These are phyloP conservation scores for Parasitella parasitica DNA, from an alignment of 371 early-diverging fungal genomes.

Conservation along the genomic window DNA sequence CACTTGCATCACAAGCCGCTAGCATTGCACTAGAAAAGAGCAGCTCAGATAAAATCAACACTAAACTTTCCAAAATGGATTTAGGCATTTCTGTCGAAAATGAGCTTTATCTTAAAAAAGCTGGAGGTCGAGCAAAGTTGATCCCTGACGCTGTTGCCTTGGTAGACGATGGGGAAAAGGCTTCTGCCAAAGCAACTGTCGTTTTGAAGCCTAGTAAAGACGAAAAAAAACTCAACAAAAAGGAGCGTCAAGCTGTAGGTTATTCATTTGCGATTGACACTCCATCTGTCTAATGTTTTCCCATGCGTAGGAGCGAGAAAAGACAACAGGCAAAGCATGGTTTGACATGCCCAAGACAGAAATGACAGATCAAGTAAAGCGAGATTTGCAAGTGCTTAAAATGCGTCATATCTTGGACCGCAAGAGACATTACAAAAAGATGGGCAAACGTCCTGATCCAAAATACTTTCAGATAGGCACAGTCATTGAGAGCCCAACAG, in stretches of 20 bases:
- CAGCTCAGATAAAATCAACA: neutral
- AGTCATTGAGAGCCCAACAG: constrained; percentile 85
- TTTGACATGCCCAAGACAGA: constrained; percentile 90
- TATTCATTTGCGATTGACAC: neutral
- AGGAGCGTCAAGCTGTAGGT: constrained; percentile 42
- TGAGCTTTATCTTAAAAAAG: constrained; percentile 31
- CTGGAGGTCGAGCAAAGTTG: constrained; percentile 19
- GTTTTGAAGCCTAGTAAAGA: constrained; percentile 22
- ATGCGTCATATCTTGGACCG: constrained; percentile 90
- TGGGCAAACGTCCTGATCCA: constrained; percentile 67
- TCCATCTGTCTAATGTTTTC: neutral
- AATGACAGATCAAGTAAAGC: constrained; percentile 84
- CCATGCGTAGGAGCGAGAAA: constrained; percentile 50
- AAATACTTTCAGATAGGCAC: constrained; percentile 95
- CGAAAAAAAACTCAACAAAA: constrained; percentile 19
- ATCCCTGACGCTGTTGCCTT: constrained; percentile 22
- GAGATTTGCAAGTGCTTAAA: constrained; percentile 84
- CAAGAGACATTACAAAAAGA: constrained; percentile 90
- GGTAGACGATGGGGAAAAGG: constrained; percentile 6
- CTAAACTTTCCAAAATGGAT: constrained; percentile 41
- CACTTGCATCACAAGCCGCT: constrained; percentile 33
- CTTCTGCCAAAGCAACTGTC: constrained; percentile 18
- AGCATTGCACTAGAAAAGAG: constrained; percentile 15
- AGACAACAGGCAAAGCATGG: constrained; percentile 82
- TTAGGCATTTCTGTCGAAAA: constrained; percentile 28